A percentile compares a stretch with the other conserved stretches of the same genome.
phyloP scores from a whole-genome alignment of 2,329 filamentous ascomycete genomes.

The Exophiala viscosa region DNA sequence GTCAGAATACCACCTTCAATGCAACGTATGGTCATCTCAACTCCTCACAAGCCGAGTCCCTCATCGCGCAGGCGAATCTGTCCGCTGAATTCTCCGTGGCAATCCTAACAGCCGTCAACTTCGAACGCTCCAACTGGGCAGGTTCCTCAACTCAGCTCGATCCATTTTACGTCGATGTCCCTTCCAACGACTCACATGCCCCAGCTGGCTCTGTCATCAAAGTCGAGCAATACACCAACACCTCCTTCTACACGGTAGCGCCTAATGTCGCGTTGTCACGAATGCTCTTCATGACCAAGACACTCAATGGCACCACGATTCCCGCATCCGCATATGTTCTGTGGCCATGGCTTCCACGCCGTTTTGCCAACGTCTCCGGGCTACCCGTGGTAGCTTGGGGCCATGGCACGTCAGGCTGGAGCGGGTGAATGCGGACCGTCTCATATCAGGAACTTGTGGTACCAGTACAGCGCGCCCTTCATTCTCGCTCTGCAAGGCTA shows the following conservation, averaged over 20 bases:
- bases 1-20: constrained; percentile 10
- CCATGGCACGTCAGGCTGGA: constrained; percentile 46
- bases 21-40: constrained; percentile 4
- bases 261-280: constrained; percentile 45
- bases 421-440: constrained; percentile 41
- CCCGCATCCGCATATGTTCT: constrained; percentile 51
- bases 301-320: constrained; percentile 43
- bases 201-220: constrained; percentile 40
- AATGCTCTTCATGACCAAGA: constrained; percentile 47
- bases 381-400: constrained; percentile 41
- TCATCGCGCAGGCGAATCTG: background rate
- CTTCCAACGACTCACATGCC: constrained; percentile 23
- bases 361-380: constrained; percentile 8
- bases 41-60: background rate
- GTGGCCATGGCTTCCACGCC: constrained; percentile 43
- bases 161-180: constrained; percentile 38
- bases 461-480: constrained; percentile 40
- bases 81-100: constrained; percentile 2
- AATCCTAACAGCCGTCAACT: constrained; percentile 14
- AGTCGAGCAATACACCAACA: constrained; percentile 41
- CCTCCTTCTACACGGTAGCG: constrained; percentile 40
- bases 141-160: constrained; percentile 29
- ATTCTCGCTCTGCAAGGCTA: constrained; percentile 43
- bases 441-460: constrained; percentile 40
- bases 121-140: constrained; percentile 21